phyloP scores from a whole-genome alignment of 495 filamentous ascomycete genomes.

The Aspergillus kassunensis region DNA sequence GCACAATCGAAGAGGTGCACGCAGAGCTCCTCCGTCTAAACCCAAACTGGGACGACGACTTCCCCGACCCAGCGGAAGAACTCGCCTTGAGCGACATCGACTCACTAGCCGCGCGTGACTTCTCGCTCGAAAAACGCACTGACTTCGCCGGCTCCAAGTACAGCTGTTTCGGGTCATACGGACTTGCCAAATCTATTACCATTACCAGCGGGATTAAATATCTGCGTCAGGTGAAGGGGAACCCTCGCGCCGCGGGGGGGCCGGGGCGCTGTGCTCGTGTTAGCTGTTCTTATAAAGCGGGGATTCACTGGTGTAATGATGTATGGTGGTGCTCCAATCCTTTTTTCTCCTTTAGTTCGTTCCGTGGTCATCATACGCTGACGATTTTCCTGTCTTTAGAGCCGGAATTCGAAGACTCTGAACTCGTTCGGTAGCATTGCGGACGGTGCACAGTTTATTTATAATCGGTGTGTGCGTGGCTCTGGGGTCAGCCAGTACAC shows the following conservation, averaged over 20 bases:
- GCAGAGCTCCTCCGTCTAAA: not conserved
- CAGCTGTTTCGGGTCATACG: not conserved
- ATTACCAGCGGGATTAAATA: not conserved
- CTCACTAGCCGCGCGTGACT: not conserved
- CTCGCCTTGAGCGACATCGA: not conserved
- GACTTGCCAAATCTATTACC: not conserved
- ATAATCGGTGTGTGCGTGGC: not conserved
- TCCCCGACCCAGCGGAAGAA: not conserved
- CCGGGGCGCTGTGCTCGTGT: not conserved
- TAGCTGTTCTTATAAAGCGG: not conserved
- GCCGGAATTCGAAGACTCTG: not conserved
- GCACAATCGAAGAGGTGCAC: not conserved
- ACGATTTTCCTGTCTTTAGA: not conserved
- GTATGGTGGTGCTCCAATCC: not conserved
- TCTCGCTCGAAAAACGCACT: not conserved
- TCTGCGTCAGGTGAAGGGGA: not conserved
- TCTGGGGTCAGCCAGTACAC: not conserved
- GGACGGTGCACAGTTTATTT: not conserved
- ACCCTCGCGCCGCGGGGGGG: not conserved
- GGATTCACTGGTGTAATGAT: not conserved
- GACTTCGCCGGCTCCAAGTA: not conserved
- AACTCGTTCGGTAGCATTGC: not conserved
- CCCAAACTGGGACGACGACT: not conserved
- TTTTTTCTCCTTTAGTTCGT: not conserved
- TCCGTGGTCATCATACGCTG: not conserved